A percentile compares a stretch with the other conserved stretches of the same genome.
Evolutionary conservation across 352 stramenopile species (phyloP).

Genomic region (Phytophthora sp.): DNA sequence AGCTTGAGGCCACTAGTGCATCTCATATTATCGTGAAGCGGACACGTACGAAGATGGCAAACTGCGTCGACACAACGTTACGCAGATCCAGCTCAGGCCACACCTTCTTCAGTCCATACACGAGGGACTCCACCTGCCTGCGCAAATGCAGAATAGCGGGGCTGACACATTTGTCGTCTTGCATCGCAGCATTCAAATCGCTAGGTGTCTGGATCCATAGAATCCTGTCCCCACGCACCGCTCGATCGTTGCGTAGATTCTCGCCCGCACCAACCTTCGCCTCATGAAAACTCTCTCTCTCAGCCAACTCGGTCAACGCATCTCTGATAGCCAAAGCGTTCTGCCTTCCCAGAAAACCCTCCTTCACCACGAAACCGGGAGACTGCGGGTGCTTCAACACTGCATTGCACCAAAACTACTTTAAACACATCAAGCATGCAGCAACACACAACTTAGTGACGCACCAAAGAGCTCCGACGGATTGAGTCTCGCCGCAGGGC

Average conservation of each 20-base stretch:
- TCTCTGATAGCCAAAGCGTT: constrained; percentile 44
- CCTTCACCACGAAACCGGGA: constrained; percentile 60
- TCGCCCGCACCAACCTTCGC: constrained; percentile 53
- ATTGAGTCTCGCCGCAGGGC: constrained; percentile 38
- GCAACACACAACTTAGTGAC: not conserved
- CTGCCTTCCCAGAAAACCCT: constrained; percentile 48
- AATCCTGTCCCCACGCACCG: constrained; percentile 70
- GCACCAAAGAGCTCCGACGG: constrained; percentile 68
- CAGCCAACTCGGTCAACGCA: constrained; percentile 37
- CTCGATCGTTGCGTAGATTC: constrained; percentile 43
- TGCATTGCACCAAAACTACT: constrained; percentile 24
- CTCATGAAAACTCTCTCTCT: constrained; percentile 45
- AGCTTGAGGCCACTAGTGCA: not conserved
- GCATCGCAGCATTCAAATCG: constrained; percentile 26
- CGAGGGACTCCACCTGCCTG: constrained; percentile 54
- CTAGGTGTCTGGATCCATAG: constrained; percentile 61
- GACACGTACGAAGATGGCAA: constrained; percentile 74
- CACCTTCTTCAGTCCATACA: constrained; percentile 59
- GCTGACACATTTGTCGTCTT: constrained; percentile 28
- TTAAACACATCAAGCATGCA: no score
- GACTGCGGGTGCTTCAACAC: constrained; percentile 53
- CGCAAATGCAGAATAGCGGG: constrained; percentile 51
- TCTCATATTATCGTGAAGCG: no score
- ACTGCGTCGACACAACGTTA: constrained; percentile 76
- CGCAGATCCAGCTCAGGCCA: constrained; percentile 58